Percentiles rank a stretch among this genome's conserved stretches.
These are phyloP conservation scores for Hordeum pubiflorum DNA, from an alignment of 202 grass and related monocot genomes.

Conservation along the genomic window DNA sequence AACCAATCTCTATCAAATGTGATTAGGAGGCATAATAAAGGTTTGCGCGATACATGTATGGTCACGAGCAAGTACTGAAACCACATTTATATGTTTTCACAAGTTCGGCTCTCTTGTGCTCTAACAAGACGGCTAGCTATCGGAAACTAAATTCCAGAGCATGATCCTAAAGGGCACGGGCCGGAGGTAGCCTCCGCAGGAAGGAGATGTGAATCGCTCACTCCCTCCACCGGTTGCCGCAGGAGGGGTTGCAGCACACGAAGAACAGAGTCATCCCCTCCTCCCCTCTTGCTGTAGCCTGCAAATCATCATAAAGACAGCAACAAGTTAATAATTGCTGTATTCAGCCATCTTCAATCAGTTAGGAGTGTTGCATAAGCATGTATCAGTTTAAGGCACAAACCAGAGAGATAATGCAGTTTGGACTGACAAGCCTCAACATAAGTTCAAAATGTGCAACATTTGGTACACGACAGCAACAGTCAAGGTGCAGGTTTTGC, in stretches of 20 bases:
- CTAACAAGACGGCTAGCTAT: neutral
- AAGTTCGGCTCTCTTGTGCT: neutral
- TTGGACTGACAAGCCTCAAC: neutral
- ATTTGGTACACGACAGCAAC: neutral
- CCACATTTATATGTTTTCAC: neutral
- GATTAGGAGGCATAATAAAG: neutral
- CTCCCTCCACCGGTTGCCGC: constrained; percentile 60
- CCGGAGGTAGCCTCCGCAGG: neutral
- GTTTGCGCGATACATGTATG: neutral
- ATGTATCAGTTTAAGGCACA: neutral
- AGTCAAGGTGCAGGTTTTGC: neutral
- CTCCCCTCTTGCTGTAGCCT: constrained; percentile 58
- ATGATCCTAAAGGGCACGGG: neutral
- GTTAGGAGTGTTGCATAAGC: neutral
- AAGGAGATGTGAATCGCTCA: neutral
- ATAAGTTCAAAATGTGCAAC: neutral
- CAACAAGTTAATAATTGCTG: neutral
- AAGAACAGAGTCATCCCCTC: constrained; percentile 69
- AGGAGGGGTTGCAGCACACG: constrained; percentile 51
- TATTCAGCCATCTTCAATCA: neutral
- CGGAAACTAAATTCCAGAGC: neutral
- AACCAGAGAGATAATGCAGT: neutral
- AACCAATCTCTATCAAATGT: neutral
- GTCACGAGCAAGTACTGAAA: neutral
- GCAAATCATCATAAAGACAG: neutral